Evolutionary conservation across 2,329 filamentous ascomycete genomes (phyloP).

Genomic region (Hypoxylon sp.): DNA sequence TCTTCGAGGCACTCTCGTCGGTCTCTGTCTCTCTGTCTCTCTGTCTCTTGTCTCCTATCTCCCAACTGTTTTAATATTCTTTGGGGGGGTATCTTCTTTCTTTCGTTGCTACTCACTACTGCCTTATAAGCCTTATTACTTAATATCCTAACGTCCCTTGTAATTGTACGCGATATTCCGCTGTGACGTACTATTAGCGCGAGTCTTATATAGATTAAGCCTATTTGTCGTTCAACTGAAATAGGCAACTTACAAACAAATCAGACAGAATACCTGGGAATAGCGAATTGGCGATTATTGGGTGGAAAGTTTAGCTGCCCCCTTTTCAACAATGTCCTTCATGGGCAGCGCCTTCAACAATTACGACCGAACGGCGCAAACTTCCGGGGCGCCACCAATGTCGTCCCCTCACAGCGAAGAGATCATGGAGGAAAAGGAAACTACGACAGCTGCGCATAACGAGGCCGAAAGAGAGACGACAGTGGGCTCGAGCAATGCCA

Average conservation of each 20-base stretch:
- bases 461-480: conserved; percentile 51
- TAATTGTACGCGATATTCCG: conserved; percentile 14
- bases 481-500: conserved; percentile 52
- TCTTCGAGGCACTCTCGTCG: conserved; percentile 16
- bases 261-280: background rate
- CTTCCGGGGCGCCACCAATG: conserved; percentile 57
- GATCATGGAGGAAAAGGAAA: conserved; percentile 49
- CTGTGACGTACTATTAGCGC: conserved; percentile 7
- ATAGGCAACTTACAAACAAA: conserved; percentile 9
- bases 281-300: conserved; percentile 12
- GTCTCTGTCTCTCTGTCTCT: conserved; percentile 1
- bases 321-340: conserved; percentile 58
- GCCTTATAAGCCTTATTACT: conserved; percentile 20
- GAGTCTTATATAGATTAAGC: conserved; percentile 16
- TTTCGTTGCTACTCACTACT: conserved; percentile 11
- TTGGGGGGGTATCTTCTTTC: conserved; percentile 2
- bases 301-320: background rate
- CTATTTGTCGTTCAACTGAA: background rate
- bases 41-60: conserved; percentile 11
- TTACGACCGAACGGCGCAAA: conserved; percentile 65
- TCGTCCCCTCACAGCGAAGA: conserved; percentile 47
- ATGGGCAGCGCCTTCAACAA: conserved; percentile 62
- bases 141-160: conserved; percentile 13
- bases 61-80: conserved; percentile 18
- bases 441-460: conserved; percentile 38